A percentile compares a stretch with the other conserved stretches of the same genome.
Conservation (phyloP, 2,329 filamentous ascomycete genomes). For the Clonostachys solani region DNA sequence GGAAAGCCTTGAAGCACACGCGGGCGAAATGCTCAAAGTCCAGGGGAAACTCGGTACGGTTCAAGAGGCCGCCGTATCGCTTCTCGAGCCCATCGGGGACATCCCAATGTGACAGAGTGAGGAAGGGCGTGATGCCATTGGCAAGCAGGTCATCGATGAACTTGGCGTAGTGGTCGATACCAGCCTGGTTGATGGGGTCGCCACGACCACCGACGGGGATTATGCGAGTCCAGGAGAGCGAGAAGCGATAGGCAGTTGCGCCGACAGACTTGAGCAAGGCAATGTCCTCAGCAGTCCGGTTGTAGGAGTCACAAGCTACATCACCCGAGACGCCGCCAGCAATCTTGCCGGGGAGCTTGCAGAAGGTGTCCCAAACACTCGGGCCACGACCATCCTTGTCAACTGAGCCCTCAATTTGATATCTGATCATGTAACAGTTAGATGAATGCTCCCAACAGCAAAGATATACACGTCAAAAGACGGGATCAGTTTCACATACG, state of each 20-base stretch:
- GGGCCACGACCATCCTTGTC: conserved; percentile 74
- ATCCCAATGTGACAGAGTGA: conserved; percentile 89
- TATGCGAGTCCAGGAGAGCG: conserved; percentile 78
- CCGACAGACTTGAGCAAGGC: conserved; percentile 70
- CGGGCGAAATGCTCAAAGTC: conserved; percentile 80
- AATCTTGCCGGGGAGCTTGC: conserved; percentile 75
- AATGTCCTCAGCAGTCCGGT: conserved; percentile 74
- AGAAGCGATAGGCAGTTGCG: conserved; percentile 77
- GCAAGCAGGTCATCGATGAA: conserved; percentile 75
- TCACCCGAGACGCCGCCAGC: conserved; percentile 72
- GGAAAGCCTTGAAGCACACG: conserved; percentile 68
- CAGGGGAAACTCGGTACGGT: conserved; percentile 75
- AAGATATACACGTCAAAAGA: background rate
- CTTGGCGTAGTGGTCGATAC: conserved; percentile 72
- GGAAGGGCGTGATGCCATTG: conserved; percentile 73
- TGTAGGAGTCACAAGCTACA: conserved; percentile 83
- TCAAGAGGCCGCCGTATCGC: conserved; percentile 77
- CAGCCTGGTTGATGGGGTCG: conserved; percentile 75
- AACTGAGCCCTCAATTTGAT: conserved; percentile 79
- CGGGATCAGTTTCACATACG: conserved; percentile 38
- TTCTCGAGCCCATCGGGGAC: conserved; percentile 73
- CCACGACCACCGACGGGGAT: conserved; percentile 81
- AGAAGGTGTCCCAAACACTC: conserved; percentile 91
- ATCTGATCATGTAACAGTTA: conserved; percentile 44
- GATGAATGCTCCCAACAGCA: background rate